These are phyloP conservation scores for Scopulariopsis brevicaulis DNA, from an alignment of 2,329 filamentous ascomycete species.

Conservation along the genomic window DNA sequence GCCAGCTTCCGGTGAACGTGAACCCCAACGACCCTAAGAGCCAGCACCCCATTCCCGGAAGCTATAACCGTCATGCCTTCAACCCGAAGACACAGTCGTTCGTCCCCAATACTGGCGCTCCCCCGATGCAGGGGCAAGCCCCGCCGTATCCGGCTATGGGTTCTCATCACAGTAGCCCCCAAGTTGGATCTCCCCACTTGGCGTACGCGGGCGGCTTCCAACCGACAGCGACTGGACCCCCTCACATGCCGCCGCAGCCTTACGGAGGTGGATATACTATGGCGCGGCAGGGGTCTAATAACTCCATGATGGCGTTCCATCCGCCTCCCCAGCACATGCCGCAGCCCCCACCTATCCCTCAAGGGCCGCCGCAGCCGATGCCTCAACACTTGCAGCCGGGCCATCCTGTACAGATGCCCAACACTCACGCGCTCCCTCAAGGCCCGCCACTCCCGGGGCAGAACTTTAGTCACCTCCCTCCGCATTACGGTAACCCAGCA, in stretches of 20 bases:
- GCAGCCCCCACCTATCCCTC: not conserved
- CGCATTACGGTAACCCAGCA: slow-evolving; percentile 47
- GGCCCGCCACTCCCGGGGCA: slow-evolving; percentile 23
- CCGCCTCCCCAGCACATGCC: slow-evolving; percentile 21
- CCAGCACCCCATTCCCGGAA: slow-evolving; percentile 68
- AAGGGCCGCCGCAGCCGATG: slow-evolving; percentile 11
- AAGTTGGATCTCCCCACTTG: slow-evolving; percentile 38
- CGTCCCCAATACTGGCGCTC: slow-evolving; percentile 46
- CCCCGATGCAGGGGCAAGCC: slow-evolving; percentile 35
- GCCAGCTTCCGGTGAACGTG: slow-evolving; percentile 61
- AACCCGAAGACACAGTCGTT: slow-evolving; percentile 94
- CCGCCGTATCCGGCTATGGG: slow-evolving; percentile 34
- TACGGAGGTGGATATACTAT: slow-evolving; percentile 41
- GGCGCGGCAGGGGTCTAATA: slow-evolving; percentile 44
- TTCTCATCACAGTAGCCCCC: slow-evolving; percentile 40
- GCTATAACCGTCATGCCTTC: slow-evolving; percentile 74
- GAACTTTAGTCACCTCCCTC: slow-evolving; percentile 38
- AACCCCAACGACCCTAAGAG: slow-evolving; percentile 58
- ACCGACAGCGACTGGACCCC: slow-evolving; percentile 18
- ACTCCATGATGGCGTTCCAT: slow-evolving; percentile 35
- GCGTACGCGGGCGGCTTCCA: slow-evolving; percentile 34
- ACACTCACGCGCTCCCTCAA: slow-evolving; percentile 31
- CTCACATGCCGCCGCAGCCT: slow-evolving; percentile 20
- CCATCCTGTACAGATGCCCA: slow-evolving; percentile 28
- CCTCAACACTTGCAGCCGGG: slow-evolving; percentile 23